A percentile compares a stretch with the other conserved stretches of the same genome.
phyloP scores from a whole-genome alignment of 331 rosid species.

The Malus hybrid region DNA sequence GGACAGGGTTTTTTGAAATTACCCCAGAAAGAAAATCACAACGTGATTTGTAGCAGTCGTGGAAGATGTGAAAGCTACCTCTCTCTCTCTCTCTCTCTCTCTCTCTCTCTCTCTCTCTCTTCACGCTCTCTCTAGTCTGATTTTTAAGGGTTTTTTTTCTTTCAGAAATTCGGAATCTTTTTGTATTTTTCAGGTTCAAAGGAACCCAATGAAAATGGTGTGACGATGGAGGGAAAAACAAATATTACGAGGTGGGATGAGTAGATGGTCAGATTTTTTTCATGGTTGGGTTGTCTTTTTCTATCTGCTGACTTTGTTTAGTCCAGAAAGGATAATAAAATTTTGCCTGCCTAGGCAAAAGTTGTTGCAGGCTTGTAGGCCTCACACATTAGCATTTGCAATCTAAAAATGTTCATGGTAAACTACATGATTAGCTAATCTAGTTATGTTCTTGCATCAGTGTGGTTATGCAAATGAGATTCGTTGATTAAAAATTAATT shows the following conservation, averaged over 20 bases:
- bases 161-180: slow-evolving; percentile 20
- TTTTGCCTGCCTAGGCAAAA: slow-evolving; percentile 5
- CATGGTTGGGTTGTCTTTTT: slow-evolving; percentile 2
- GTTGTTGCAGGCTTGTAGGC: neutral
- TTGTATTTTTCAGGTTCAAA: neutral
- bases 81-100: neutral
- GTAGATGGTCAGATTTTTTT: neutral
- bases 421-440: neutral
- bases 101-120: neutral
- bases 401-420: neutral
- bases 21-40: slow-evolving; percentile 28
- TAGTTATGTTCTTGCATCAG: neutral
- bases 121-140: slow-evolving; percentile 7
- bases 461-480: no score
- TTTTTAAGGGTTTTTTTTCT: slow-evolving; percentile 13
- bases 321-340: neutral
- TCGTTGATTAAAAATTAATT: no score
- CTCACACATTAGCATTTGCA: neutral
- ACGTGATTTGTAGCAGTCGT: slow-evolving; percentile 25
- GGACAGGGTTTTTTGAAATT: slow-evolving; percentile 32
- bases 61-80: slow-evolving; percentile 47
- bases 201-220: neutral
- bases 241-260: neutral
- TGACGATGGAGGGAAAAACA: neutral
- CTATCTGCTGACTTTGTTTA: neutral